Evolutionary conservation across 1,139 yeast species (phyloP).

Genomic region (Kodamaea suecica): DNA sequence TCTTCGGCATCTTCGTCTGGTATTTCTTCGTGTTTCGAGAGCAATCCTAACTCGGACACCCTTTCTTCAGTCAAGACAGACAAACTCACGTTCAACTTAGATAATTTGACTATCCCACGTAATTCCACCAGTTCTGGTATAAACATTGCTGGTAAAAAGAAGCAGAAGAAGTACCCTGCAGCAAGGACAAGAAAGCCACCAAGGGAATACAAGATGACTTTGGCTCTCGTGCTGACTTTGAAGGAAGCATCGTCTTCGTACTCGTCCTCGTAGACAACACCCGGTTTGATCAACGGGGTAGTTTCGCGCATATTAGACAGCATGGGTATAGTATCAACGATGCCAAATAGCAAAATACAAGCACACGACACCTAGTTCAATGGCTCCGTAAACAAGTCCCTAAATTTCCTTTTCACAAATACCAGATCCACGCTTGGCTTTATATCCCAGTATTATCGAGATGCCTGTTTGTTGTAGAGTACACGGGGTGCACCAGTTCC

Average conservation of each 20-base stretch:
- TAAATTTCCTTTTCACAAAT: too few relatives aligned
- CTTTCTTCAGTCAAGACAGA: conserved; percentile 21
- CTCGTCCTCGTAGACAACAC: conserved; percentile 10
- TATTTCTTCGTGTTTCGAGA: conserved; percentile 4
- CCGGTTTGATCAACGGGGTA: conserved; percentile 15
- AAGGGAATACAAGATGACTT: conserved; percentile 13
- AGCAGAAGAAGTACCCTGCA: conserved; percentile 30
- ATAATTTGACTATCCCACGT: conserved; percentile 26
- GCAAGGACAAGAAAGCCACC: conserved; percentile 20
- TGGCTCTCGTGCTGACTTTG: conserved; percentile 17
- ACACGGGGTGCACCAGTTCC: too few relatives aligned
- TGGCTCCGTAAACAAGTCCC: too few relatives aligned
- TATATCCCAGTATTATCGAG: too few relatives aligned
- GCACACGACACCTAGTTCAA: too few relatives aligned
- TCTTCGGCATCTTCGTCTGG: conserved; percentile 6
- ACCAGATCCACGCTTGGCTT: too few relatives aligned
- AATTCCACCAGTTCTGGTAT: conserved; percentile 34
- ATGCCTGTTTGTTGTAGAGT: too few relatives aligned
- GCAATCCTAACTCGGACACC: conserved; percentile 17
- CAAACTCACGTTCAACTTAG: conserved; percentile 24
- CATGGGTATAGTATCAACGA: too few relatives aligned
- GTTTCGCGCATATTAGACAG: conserved; percentile 13
- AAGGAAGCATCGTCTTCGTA: conserved; percentile 21
- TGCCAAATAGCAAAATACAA: too few relatives aligned
- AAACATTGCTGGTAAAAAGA: conserved; percentile 32